These are phyloP conservation scores for Haplosporangium sp. DNA, from an alignment of 371 early-diverging fungal genomes.

Conservation along the genomic window DNA sequence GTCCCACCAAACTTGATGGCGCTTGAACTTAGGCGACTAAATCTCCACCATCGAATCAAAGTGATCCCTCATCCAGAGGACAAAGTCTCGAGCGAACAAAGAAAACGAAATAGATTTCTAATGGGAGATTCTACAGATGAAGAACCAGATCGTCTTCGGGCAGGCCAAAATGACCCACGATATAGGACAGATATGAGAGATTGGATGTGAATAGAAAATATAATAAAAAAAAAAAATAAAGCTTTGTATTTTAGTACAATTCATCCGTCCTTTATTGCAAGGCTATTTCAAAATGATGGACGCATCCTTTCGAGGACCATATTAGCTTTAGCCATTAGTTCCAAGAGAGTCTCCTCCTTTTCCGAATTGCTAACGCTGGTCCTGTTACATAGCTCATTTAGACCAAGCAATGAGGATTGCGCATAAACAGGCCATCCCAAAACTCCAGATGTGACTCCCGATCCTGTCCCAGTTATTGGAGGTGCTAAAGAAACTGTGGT, in stretches of 20 bases:
- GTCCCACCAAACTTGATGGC: constrained; percentile 19
- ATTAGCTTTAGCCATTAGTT: constrained; percentile 14
- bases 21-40: constrained; percentile 20
- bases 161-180: constrained; percentile 20
- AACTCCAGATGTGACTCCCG: neutral
- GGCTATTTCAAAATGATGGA: constrained; percentile 1
- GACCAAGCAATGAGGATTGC: constrained; percentile 2
- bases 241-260: too few relatives aligned
- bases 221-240: neutral
- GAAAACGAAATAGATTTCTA: constrained; percentile 14
- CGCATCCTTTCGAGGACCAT: constrained; percentile 10
- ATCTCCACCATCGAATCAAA: constrained; percentile 32
- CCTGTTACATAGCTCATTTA: neutral
- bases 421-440: constrained; percentile 19
- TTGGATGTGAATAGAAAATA: constrained; percentile 1
- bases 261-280: neutral
- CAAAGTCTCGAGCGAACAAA: constrained; percentile 9
- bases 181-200: constrained; percentile 15
- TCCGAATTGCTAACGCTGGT: neutral
- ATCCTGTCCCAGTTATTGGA: neutral
- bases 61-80: constrained; percentile 35
- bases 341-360: neutral
- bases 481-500: constrained; percentile 17
- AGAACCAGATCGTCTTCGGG: constrained; percentile 14
- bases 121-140: constrained; percentile 34